Evolutionary conservation across 768 basidiomycete species (phyloP).

Genomic region (Cystofilobasidium macerans): DNA sequence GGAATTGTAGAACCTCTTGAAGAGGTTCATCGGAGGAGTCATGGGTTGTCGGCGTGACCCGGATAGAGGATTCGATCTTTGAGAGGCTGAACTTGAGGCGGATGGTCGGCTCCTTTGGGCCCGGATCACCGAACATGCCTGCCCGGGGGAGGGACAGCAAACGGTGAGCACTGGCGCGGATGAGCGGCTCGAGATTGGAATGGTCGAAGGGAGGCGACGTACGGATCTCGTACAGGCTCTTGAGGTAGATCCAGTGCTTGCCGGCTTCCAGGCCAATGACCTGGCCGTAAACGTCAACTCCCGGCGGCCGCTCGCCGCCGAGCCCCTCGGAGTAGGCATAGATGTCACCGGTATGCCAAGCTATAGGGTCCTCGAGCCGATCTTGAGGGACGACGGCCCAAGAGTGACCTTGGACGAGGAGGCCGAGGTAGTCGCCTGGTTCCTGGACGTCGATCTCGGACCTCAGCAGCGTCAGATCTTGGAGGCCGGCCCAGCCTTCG

Average conservation of each 20-base stretch:
- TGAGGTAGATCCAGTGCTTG: constrained; percentile 60
- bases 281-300: constrained; percentile 40
- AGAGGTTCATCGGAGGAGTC: constrained; percentile 46
- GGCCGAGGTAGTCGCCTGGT: constrained; percentile 43
- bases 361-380: constrained; percentile 33
- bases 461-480: constrained; percentile 63
- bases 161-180: constrained; percentile 29
- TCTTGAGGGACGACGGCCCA: constrained; percentile 53
- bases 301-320: constrained; percentile 45
- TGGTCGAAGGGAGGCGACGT: constrained; percentile 42
- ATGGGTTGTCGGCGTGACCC: not conserved
- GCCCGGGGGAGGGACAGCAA: too few relatives aligned
- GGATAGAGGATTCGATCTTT: constrained; percentile 36
- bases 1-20: too few relatives aligned
- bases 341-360: constrained; percentile 81
- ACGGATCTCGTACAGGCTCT: constrained; percentile 75
- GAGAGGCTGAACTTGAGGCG: constrained; percentile 47
- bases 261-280: constrained; percentile 43
- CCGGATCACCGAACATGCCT: constrained; percentile 24
- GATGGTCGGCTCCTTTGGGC: constrained; percentile 46
- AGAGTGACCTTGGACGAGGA: constrained; percentile 61
- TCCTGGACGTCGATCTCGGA: constrained; percentile 50
- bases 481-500: constrained; percentile 78
- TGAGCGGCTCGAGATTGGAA: constrained; percentile 42
- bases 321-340: constrained; percentile 50